Evolutionary conservation across 306 rosid species (phyloP), one percentile per base, ranked within the genome.

Genomic region (Cicer cuneatum): DNA sequence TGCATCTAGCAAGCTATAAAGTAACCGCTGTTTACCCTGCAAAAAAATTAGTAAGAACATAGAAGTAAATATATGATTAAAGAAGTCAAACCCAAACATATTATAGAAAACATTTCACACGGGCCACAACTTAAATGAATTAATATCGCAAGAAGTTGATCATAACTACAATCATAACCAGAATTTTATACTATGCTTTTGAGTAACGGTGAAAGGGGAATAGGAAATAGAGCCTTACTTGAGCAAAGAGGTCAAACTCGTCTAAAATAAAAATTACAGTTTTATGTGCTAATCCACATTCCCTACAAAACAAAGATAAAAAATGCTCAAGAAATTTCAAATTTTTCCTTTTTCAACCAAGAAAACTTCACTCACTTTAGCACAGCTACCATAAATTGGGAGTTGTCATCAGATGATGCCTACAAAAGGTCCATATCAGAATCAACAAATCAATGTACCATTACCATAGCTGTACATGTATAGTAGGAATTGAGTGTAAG

Each of bases 161-260:
- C 71, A 56, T 15, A 66, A 65, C 71, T 72, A 21, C 60, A 66
- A 16, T 10, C 39, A 24, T 48, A 74, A 39, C 35, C 18, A 47
- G 11, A 13, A 73, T 45, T 8, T 72, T 69, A 69, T 58, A 52
- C 68, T 15, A 69, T 69, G 74, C 74, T 56, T 64, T 75, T 77
- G 54, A 83, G 48, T 15, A 68, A 51, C 58, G 67, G 15, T 70
- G 60, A 66, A 77, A 69, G 48, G 35, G 46, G 15, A 63, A 38
- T 33, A 33, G 66, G 72, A 64, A 48, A 21, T 13, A 66, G 66
- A 82, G 58, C 57, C 88, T 86, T 85, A 91, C 98, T 86, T 90
- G 93, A 76, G 98, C 87, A 86, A 94, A 94, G n/a, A 87, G 86
- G 84, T 94, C 95, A 90, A 94, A 94, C 78, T 94, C 97, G 73